Percentiles rank a stretch among this genome's conserved stretches.
Evolutionary conservation across 202 grass and related monocot genomes (phyloP).

Genomic region (Eragrostis tef): DNA sequence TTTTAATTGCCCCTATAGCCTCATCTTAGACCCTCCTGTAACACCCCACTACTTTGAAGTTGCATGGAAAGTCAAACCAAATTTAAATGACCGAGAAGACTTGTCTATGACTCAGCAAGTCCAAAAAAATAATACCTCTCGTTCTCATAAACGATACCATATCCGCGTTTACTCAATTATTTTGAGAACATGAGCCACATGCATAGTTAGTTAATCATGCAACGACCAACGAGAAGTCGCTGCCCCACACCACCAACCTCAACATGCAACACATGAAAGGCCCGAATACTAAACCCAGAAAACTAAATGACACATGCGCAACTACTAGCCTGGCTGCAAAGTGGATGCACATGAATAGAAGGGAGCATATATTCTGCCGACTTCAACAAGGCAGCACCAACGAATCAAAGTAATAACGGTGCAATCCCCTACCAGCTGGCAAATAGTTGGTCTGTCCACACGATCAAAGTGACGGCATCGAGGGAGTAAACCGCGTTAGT

Average conservation of each 20-base stretch:
- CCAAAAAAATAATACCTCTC: not conserved
- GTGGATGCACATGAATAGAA: not conserved
- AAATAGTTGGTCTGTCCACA: not conserved
- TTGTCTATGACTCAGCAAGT: conserved; percentile 9
- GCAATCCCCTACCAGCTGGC: not conserved
- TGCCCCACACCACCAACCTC: conserved; percentile 2
- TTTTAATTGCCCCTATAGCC: not conserved
- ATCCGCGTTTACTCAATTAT: not conserved
- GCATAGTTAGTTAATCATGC: conserved; percentile 26
- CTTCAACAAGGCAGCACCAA: not conserved
- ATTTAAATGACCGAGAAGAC: conserved; percentile 5
- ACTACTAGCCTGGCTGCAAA: not conserved
- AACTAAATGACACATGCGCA: not conserved
- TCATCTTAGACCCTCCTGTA: not conserved
- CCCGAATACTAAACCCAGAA: not conserved
- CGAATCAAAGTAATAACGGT: not conserved
- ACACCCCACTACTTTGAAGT: not conserved
- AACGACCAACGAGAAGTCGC: not conserved
- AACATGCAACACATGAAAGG: conserved; percentile 15
- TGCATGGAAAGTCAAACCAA: conserved; percentile 30
- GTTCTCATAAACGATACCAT: not conserved
- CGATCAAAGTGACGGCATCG: not conserved
- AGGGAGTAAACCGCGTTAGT: not conserved
- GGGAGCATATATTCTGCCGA: not conserved
- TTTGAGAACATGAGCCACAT: not conserved